Conservation (phyloP, 768 basidiomycete species). For the Brasilioporus rufonigricans region DNA sequence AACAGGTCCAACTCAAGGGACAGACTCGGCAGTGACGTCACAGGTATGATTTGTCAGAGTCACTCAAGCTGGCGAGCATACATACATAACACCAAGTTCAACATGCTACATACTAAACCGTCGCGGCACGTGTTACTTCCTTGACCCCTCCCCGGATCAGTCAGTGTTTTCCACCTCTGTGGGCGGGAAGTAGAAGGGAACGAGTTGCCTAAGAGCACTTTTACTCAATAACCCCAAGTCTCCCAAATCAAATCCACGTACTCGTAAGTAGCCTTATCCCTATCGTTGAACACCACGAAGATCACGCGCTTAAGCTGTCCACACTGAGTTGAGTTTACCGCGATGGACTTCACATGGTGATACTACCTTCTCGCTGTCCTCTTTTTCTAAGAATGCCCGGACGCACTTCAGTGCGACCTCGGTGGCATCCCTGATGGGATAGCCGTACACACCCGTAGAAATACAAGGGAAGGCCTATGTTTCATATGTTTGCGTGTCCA, state of each 20-base stretch:
- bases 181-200: constrained; percentile 65
- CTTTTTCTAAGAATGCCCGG: constrained; percentile 55
- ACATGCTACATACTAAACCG: too few species aligned
- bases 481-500: not conserved
- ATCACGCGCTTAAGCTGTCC: constrained; percentile 65
- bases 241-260: constrained; percentile 34
- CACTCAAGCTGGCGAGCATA: too few species aligned
- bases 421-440: constrained; percentile 73
- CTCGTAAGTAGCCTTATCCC: constrained; percentile 65
- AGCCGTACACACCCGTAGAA: constrained; percentile 77
- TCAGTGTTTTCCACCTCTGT: not conserved
- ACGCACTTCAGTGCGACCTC: constrained; percentile 62
- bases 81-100: too few species aligned
- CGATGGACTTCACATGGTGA: not conserved
- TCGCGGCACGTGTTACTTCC: not conserved
- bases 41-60: not conserved
- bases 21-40: not conserved
- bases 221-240: not conserved
- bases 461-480: constrained; percentile 75
- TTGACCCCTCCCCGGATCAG: not conserved
- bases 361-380: constrained; percentile 42
- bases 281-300: constrained; percentile 69
- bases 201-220: constrained; percentile 36
- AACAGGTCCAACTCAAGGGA: not conserved
- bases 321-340: not conserved